Base-by-base conservation (phyloP, 2,329 filamentous ascomycete species). In the Lasiodiplodia citricola region DNA sequence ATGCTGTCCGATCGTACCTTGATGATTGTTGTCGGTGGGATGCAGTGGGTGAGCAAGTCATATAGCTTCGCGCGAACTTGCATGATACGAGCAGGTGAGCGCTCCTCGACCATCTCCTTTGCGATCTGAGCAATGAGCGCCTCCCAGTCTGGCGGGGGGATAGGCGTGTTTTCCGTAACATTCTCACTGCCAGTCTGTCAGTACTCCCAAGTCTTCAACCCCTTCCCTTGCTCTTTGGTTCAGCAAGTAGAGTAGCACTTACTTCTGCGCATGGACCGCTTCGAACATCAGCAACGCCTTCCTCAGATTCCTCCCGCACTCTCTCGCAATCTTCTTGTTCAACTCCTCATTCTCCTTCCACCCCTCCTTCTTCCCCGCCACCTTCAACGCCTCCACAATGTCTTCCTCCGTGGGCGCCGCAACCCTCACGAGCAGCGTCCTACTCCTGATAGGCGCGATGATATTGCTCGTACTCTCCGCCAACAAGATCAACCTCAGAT, bases 401-500 rank as follows among this genome's bases (percentile, higher is more conserved):
- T 99, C 91, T 8, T 87, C 86, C 74, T 96, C 91, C 0, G 90
- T 93, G 8, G 96, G 96, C 23, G 96, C 95, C 16, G 96, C 90
- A 31, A 99, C 96, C 72, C 96, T 88, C 67, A 99, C 93, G 62
- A 99, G 86, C 79, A 99, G 84, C 66, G 94, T 97, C 80, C 96
- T 87, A 75, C 92, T 96, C 72, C 95, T 88, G 78, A 99, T 99
- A 0, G 96, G 96, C n/a, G 96, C 95, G 80, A 99, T 99, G 75
- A 99, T 99, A 77, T 98, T 98, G 72, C 94, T 94, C 25, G 96
- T 99, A 73, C 92, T 97, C 79, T 98, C 98, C 60, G 96, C 96
- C 70, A 99, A 83, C 70, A 99, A 83, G 60, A 99, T 98, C 74
- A 99, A 82, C 25, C 96, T 88, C 77, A 99, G 77, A 79, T 99